Base-by-base conservation (phyloP, 2,329 filamentous ascomycete genomes). In the Beauveria asiatica region DNA sequence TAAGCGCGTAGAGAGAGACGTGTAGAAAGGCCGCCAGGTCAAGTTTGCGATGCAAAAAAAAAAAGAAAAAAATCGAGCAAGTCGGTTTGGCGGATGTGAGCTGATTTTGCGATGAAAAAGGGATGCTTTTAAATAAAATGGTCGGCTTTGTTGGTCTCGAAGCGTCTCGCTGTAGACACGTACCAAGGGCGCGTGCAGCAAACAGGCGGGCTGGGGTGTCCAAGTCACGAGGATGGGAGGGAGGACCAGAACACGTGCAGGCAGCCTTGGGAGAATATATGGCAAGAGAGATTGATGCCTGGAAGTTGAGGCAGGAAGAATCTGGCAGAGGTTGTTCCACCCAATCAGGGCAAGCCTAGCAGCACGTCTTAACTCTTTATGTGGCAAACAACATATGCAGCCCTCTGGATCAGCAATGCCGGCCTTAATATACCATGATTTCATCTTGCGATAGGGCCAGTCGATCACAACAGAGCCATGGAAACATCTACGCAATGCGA, bases 191-290 rank as follows among this genome's bases (percentile, higher is more conserved):
- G 58, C 58, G 51, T 49, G 42, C 58, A 54, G 50, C 49, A 54
- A 44, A 44, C 49, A 30, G 57, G 49, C 57, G 49, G 33, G 45
- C 55, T 58, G 56, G 54, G 56, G 33, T 42, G 46, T 64, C 66
- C 69, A 67, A 70, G 72, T 75, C 73, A 75, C 73, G 73, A 71
- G 73, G 73, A 67, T 55, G 65, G 33, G 67, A 66, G 65, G 66
- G 71, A 69, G 66, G 69, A 67, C 67, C 67, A 68, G 68, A 74
- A 72, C 73, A 75, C 73, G 73, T 75, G 73, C 72, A 73, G 70
- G 73, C 72, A 73, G 70, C 62, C 70, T 70, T 70, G 69, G 69
- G 69, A 65, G 67, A 67, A 72, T 73, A 72, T 72, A 72, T 72
- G 72, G 64, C 63, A 61, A 62, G 56, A 58, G 16, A 8, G 3